Evolutionary conservation across 208 protist species (phyloP).

Genomic region (Crithidia thermophila): DNA sequence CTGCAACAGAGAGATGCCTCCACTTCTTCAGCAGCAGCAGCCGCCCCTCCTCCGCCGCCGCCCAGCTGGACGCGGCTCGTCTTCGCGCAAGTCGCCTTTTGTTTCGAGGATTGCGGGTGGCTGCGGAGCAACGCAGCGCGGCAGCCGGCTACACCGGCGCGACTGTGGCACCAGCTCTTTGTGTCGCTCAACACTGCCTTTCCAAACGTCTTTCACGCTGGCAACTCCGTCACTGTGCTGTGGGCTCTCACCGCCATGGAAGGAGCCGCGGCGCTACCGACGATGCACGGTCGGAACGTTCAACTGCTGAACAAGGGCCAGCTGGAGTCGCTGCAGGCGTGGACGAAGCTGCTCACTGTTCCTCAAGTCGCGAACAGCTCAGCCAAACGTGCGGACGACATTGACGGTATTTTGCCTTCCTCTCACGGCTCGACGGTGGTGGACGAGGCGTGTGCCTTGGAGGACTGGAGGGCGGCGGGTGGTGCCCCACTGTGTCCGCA

Average conservation of each 20-base stretch:
- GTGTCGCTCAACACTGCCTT: conserved; percentile 30
- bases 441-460: neutral
- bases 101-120: conserved; percentile 38
- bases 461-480: neutral
- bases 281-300: conserved; percentile 18
- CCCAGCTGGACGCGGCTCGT: conserved; percentile 25
- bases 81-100: conserved; percentile 23
- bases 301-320: conserved; percentile 19
- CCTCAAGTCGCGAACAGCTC: neutral
- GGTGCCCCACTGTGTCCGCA: conserved; percentile 6
- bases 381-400: too few species aligned
- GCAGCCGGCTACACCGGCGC: conserved; percentile 35
- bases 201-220: conserved; percentile 58
- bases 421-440: too few species aligned
- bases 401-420: too few species aligned
- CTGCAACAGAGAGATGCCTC: neutral
- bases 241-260: conserved; percentile 52
- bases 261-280: conserved; percentile 22
- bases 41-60: too few species aligned
- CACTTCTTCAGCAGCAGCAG: neutral
- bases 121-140: conserved; percentile 15
- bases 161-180: conserved; percentile 51
- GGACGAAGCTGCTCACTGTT: neutral
- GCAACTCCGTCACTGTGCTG: conserved; percentile 50
- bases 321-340: conserved; percentile 13